Conservation (phyloP, 2,329 filamentous ascomycete genomes). For the Colletotrichum lentis region DNA sequence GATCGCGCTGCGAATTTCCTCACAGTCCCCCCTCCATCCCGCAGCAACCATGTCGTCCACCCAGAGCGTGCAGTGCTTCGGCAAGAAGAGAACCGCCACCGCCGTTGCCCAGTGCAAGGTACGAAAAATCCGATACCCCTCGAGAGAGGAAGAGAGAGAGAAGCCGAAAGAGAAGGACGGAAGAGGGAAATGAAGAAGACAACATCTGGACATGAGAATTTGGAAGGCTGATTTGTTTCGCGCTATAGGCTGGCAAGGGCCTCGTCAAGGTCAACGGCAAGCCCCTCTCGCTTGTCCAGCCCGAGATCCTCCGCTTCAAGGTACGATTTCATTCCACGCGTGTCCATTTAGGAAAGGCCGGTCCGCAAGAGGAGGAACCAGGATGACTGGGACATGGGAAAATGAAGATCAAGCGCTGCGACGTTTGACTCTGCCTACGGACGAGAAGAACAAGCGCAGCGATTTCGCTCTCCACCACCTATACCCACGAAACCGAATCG, state of each 20-base stretch:
- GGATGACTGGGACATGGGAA: neutral
- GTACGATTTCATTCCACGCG: slow-evolving; percentile 55
- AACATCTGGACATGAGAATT: slow-evolving; percentile 19
- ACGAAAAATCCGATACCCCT: slow-evolving; percentile 10
- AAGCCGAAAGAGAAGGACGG: slow-evolving; percentile 10
- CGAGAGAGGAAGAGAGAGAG: slow-evolving; percentile 5
- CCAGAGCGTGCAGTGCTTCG: slow-evolving; percentile 96
- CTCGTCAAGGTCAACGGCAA: slow-evolving; percentile 99
- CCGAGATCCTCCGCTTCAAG: slow-evolving; percentile 98
- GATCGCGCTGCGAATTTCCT: slow-evolving; percentile 36
- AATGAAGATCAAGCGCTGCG: slow-evolving; percentile 13
- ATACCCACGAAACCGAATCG: neutral
- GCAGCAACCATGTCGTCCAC: slow-evolving; percentile 75
- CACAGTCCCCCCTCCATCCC: slow-evolving; percentile 33
- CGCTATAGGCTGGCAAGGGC: slow-evolving; percentile 62
- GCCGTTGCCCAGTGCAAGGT: slow-evolving; percentile 80
- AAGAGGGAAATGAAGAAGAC: slow-evolving; percentile 8
- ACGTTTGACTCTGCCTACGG: neutral
- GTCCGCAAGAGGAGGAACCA: slow-evolving; percentile 26
- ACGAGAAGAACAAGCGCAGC: neutral
- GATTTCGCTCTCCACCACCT: slow-evolving; percentile 6
- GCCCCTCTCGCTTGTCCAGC: slow-evolving; percentile 91
- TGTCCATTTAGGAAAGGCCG: slow-evolving; percentile 13
- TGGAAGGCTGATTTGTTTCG: slow-evolving; percentile 45
- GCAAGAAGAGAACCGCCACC: slow-evolving; percentile 95